These are phyloP conservation scores for Vigna unguiculata DNA, from an alignment of 306 rosid species.

Conservation along the genomic window DNA sequence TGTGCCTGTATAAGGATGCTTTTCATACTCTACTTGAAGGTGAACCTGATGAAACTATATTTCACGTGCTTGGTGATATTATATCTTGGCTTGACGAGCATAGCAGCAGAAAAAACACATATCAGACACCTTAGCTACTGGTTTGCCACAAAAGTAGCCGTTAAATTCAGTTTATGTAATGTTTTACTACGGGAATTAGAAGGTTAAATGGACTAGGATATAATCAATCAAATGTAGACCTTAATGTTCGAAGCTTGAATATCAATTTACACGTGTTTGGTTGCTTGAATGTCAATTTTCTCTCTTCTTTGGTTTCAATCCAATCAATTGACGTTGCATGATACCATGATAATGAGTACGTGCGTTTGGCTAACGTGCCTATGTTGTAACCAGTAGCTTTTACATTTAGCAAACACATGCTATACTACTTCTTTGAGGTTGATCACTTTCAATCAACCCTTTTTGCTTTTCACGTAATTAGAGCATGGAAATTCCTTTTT, in stretches of 20 bases:
- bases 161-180: constrained; percentile 16
- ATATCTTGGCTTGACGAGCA: constrained; percentile 55
- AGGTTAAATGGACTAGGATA: neutral
- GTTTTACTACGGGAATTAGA: neutral
- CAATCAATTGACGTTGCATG: neutral
- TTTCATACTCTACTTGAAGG: constrained; percentile 57
- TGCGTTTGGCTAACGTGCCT: neutral
- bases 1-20: constrained; percentile 60
- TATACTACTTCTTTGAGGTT: neutral
- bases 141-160: constrained; percentile 20
- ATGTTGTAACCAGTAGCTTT: neutral
- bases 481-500: neutral
- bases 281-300: neutral
- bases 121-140: constrained; percentile 36
- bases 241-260: constrained; percentile 34
- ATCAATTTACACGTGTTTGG: constrained; percentile 37
- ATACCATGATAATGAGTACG: neutral
- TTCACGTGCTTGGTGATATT: constrained; percentile 56
- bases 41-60: constrained; percentile 59
- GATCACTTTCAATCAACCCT: neutral
- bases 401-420: neutral
- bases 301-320: neutral
- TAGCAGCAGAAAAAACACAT: constrained; percentile 46
- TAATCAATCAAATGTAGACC: constrained; percentile 6
- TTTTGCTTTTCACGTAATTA: too few relatives aligned